Evolutionary conservation across 352 stramenopile species (phyloP).

Genomic region (Phytophthora melonis): DNA sequence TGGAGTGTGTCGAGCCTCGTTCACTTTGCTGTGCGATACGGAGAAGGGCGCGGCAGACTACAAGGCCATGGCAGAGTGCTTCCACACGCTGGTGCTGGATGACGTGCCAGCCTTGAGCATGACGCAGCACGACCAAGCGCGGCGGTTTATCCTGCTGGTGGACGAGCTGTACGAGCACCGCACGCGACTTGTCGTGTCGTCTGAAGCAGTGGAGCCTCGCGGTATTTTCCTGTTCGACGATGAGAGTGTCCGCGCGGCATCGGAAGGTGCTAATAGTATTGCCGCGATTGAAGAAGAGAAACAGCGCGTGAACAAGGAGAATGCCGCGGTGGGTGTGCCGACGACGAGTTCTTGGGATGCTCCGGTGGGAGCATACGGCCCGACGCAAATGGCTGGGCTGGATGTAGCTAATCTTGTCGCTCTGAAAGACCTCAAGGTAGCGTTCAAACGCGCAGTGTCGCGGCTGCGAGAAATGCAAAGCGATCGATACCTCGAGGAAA

Average conservation of each 20-base stretch:
- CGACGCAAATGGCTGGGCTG: conserved; percentile 63
- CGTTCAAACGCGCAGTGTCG: conserved; percentile 83
- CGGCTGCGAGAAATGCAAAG: conserved; percentile 91
- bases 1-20: conserved; percentile 83
- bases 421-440: conserved; percentile 77
- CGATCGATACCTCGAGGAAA: conserved; percentile 68
- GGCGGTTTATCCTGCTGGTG: conserved; percentile 97
- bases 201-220: conserved; percentile 44
- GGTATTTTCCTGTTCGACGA: conserved; percentile 83
- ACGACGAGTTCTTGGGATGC: conserved; percentile 75
- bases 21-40: conserved; percentile 94
- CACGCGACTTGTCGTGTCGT: conserved; percentile 67
- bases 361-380: conserved; percentile 63
- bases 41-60: conserved; percentile 97
- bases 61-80: conserved; percentile 92
- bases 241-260: conserved; percentile 40
- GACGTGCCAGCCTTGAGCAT: conserved; percentile 90
- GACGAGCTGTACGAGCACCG: conserved; percentile 97
- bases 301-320: conserved; percentile 53
- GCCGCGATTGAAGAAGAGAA: conserved; percentile 45
- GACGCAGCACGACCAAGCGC: conserved; percentile 91
- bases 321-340: conserved; percentile 61
- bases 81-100: conserved; percentile 92
- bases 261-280: conserved; percentile 32
- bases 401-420: conserved; percentile 73